Base-by-base conservation (phyloP, 371 early-diverging fungal genomes). In the Mucor velutinosus region DNA sequence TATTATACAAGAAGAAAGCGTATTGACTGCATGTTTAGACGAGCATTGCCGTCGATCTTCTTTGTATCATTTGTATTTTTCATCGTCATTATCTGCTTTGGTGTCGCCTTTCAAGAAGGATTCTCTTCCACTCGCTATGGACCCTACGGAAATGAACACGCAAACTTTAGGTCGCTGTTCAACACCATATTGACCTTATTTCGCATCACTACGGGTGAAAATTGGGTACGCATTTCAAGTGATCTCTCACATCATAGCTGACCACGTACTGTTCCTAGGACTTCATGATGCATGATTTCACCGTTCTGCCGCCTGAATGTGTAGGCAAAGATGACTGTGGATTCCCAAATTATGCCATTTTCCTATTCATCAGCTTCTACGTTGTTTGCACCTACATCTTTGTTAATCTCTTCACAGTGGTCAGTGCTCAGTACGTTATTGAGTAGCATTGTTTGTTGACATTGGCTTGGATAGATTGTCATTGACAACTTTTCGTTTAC, bases 401-500 rank as follows among this genome's bases (percentile, higher is more conserved):
- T 63, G 79, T 84, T 10, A 86, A 86, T 62, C 70, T 86, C 29
- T 78, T 86, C 59, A 86, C 81, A 47, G 85, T 83, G 62, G 86
- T 83, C 2, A 21, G 49, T 23, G 1, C 17, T 12, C 5, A 17
- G 15, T 15, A 11, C 5, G 14, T 27, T 27, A 5, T 27, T 27
- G 53, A 3, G 25, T 5, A 15, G 11, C 27, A 53, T 27, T 12
- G 0, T 4, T 41, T 17, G 17, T 17, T 41, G 17, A 41, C 41
- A 41, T 17, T 0, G 3, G 5, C 35, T 17, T 33, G 10, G 15
- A 11, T 58, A 81, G 81, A 71, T 81, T 60, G 81, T 86, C 27
- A 86, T 86, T 71, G 83, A 79, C 57, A 84, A 84, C 60, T 86
- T 86, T 55, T 83, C 85, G 0, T 86, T 83, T 39, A 83, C 86